Conservation (phyloP, 768 basidiomycete species). For the Cubamyces sp. region DNA sequence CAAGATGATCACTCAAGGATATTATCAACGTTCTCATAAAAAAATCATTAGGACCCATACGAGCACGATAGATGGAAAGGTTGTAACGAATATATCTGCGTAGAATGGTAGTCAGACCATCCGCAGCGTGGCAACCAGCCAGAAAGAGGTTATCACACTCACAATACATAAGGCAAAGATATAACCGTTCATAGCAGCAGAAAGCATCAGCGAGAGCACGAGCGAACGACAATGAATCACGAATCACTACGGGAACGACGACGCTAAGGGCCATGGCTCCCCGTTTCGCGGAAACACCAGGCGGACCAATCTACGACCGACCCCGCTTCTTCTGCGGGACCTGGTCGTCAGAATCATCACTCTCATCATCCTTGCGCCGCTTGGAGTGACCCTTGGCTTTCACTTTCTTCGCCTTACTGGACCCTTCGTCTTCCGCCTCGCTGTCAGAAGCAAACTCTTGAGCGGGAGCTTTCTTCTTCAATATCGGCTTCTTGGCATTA, state of each 20-base stretch:
- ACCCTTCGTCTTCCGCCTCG: conserved; percentile 19
- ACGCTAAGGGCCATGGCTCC: background rate
- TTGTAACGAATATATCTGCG: background rate
- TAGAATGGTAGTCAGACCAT: background rate
- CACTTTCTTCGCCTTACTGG: conserved; percentile 3
- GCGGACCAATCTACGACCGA: conserved; percentile 16
- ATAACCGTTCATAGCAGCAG: background rate
- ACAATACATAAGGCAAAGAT: conserved; percentile 2
- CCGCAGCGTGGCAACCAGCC: background rate
- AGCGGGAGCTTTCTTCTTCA: conserved; percentile 11
- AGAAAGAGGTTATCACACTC: background rate
- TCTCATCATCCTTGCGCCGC: conserved; percentile 12
- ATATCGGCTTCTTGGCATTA: conserved; percentile 31
- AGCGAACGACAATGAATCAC: background rate
- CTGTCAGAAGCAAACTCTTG: conserved; percentile 28
- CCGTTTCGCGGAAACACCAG: background rate
- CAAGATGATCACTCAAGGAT: too few species aligned
- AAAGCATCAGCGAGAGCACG: conserved; percentile 11
- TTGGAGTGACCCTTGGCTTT: conserved; percentile 1
- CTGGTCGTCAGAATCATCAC: conserved; percentile 35
- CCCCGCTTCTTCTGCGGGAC: conserved; percentile 43
- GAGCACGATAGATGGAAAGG: background rate
- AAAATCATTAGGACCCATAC: too few species aligned
- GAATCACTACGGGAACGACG: background rate
- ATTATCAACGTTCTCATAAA: too few species aligned